Percentiles rank a stretch among this genome's conserved stretches.
Conservation (phyloP, 805 yeast genomes). For the Candida odintsovae region DNA sequence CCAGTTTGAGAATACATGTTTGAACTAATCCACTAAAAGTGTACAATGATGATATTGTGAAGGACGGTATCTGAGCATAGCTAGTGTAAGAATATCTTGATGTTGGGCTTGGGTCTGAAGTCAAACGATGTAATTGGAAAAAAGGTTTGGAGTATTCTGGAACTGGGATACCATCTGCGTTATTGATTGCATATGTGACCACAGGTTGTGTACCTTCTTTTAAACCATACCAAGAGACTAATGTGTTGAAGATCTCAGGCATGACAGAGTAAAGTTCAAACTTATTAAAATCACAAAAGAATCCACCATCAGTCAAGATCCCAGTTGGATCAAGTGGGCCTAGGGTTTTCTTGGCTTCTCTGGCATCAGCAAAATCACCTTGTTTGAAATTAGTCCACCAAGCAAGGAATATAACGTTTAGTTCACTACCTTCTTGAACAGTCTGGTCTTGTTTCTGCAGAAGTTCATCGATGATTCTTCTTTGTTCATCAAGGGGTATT, state of each 20-base stretch:
- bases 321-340: slow-evolving; percentile 38
- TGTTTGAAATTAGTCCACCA: slow-evolving; percentile 14
- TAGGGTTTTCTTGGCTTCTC: slow-evolving; percentile 7
- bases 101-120: slow-evolving; percentile 5
- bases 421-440: slow-evolving; percentile 10
- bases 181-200: slow-evolving; percentile 29
- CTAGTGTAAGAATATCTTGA: slow-evolving; percentile 8
- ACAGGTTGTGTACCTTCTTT: slow-evolving; percentile 32
- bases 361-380: slow-evolving; percentile 4
- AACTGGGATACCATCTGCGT: slow-evolving; percentile 22
- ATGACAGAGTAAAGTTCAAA: slow-evolving; percentile 33
- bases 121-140: slow-evolving; percentile 30
- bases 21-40: slow-evolving; percentile 17
- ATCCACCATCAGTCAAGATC: slow-evolving; percentile 40
- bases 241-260: slow-evolving; percentile 36
- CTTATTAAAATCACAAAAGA: slow-evolving; percentile 30
- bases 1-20: slow-evolving; percentile 10
- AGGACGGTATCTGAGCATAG: slow-evolving; percentile 20
- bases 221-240: slow-evolving; percentile 52
- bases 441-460: not conserved
- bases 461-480: slow-evolving; percentile 8
- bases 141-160: slow-evolving; percentile 32
- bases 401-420: slow-evolving; percentile 10
- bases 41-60: slow-evolving; percentile 30
- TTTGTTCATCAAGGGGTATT: slow-evolving; percentile 11